Base-by-base conservation (phyloP, 495 filamentous ascomycete genomes). In the Hypoxylon crocopeplum region DNA sequence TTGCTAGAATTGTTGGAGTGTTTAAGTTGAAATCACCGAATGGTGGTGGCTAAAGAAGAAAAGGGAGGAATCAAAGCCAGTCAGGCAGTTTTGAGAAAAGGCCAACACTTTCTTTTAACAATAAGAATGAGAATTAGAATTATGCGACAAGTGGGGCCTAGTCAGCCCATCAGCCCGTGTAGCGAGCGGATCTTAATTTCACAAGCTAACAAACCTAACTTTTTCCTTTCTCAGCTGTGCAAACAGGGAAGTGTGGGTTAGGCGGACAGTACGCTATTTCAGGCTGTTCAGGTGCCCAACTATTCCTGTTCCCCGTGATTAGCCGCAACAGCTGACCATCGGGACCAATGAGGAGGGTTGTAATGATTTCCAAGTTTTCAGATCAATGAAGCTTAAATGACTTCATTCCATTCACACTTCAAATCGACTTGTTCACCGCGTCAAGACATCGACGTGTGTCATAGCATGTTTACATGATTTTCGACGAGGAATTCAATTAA, bases 201-300 rank as follows among this genome's bases (percentile, higher is more conserved):
- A 44, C 37, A 37, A 10, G 33, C 44, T 19, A 38, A 38, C 16
- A 7, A 56, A 50, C 50, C 38, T 19, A 38, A 49, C 15, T 25
- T 42, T 36, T 53, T 54, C 36, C 50, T 48, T 49, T 64, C 34
- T 64, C 48, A 54, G 48, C 54, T 53, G 20, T 4, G 25, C 10
- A 17, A 17, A 37, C 34, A 37, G 13, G 19, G 36, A 29, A 32
- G 44, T 30, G 25, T 59, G n/a, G n/a, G n/a, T 52, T 36, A 52
- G 32, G 21, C 24, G 48, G 41, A 40, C 44, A 45, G 37, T 19
- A 29, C 20, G 15, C n/a, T 29, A 15, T 38, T 62, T 52, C 52
- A 62, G 59, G 59, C 59, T 52, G 47, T 49, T 49, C 53, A 58
- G 47, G 53, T 57, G 53, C 48, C 53, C 33, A 58, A 58, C 24